A percentile compares a stretch with the other conserved stretches of the same genome.
phyloP scores from a whole-genome alignment of 176 grass and related monocot species.

The Triticum turgidum region DNA sequence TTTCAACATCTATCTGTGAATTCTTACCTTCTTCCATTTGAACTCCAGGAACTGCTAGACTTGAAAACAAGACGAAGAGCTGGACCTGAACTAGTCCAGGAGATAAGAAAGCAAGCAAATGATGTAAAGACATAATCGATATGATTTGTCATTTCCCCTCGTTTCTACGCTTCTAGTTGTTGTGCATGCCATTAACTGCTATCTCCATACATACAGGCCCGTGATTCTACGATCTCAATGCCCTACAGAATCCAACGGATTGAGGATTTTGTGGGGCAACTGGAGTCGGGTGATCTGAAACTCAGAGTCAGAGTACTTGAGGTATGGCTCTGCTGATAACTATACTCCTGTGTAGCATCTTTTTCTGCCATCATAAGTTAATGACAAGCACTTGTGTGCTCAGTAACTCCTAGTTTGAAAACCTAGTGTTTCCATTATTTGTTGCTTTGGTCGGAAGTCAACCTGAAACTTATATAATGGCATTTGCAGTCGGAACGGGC shows the following conservation, averaged over 20 bases:
- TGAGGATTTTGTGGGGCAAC: slow-evolving; percentile 89
- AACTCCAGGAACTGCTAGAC: slow-evolving; percentile 78
- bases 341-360: slow-evolving; percentile 1
- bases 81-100: slow-evolving; percentile 68
- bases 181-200: slow-evolving; percentile 4
- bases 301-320: slow-evolving; percentile 95
- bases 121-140: slow-evolving; percentile 52
- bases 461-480: not conserved
- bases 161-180: not conserved
- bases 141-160: not conserved
- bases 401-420: not conserved
- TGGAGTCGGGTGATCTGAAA: slow-evolving; percentile 87
- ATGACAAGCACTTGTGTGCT: not conserved
- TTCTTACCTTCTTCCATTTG: slow-evolving; percentile 27
- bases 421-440: not conserved
- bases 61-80: slow-evolving; percentile 54
- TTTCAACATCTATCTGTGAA: slow-evolving; percentile 19
- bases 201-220: slow-evolving; percentile 51
- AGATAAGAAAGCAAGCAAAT: slow-evolving; percentile 96
- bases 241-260: slow-evolving; percentile 86
- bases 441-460: not conserved
- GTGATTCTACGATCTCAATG: slow-evolving; percentile 91
- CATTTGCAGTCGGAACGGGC: slow-evolving; percentile 83
- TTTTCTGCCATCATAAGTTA: not conserved
- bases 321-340: slow-evolving; percentile 43